Percentiles rank a stretch among this genome's conserved stretches.
These are phyloP conservation scores for Saraca asoca DNA, from an alignment of 331 rosid species.

Conservation along the genomic window DNA sequence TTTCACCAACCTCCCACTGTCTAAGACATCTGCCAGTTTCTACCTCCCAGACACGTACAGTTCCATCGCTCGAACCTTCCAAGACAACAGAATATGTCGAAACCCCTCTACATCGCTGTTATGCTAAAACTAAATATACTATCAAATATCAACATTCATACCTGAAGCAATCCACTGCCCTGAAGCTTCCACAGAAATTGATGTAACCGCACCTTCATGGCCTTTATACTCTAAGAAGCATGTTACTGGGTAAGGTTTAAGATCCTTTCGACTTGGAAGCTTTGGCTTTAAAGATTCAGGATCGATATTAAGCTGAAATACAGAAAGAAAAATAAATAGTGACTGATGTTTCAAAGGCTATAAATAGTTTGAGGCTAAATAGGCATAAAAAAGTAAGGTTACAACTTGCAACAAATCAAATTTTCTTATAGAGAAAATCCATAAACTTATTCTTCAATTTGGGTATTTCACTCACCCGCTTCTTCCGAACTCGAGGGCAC, in stretches of 20 bases:
- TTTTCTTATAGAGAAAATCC: not conserved
- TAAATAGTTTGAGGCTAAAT: no score
- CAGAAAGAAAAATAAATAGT: conserved; percentile 12
- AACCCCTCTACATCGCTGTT: not conserved
- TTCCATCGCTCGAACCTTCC: conserved; percentile 85
- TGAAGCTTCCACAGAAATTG: conserved; percentile 73
- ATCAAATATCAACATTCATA: conserved; percentile 37
- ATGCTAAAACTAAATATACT: conserved; percentile 19
- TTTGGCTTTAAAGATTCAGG: conserved; percentile 93
- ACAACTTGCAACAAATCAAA: not conserved
- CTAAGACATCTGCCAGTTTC: conserved; percentile 86
- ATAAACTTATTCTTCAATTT: conserved; percentile 15
- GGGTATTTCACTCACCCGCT: conserved; percentile 68
- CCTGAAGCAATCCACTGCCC: conserved; percentile 99
- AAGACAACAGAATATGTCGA: conserved; percentile 36
- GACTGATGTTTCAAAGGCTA: not conserved
- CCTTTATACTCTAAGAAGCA: conserved; percentile 87
- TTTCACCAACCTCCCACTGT: conserved; percentile 75
- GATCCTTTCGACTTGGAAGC: conserved; percentile 83
- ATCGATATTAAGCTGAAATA: conserved; percentile 76
- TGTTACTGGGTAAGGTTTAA: conserved; percentile 74
- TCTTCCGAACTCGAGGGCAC: conserved; percentile 86
- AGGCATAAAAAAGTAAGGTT: no score
- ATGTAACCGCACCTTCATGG: conserved; percentile 79
- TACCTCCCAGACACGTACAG: conserved; percentile 92